Base-by-base conservation (phyloP, 1,284 basidiomycete genomes). In the Ustilago sp. region DNA sequence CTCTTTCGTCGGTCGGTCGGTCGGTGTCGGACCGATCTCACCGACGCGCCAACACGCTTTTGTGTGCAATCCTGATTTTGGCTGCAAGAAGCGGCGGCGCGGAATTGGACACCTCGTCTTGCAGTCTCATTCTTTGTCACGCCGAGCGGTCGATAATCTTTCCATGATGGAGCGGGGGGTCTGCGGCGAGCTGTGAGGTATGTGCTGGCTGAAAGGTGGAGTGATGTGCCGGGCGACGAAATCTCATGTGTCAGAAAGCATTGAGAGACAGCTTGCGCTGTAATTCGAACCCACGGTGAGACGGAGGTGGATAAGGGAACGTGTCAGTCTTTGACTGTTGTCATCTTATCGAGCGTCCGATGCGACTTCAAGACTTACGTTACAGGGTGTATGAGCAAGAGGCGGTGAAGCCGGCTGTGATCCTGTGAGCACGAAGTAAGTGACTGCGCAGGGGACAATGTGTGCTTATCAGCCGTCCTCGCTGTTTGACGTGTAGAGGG, bases 21-120 rank as follows among this genome's bases (percentile, higher is more conserved):
- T 66, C 48, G 59, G 63, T n/a, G 41, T 66, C 68, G 63, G 63
- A 65, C 68, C 63, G 68, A 71, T 34, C 47, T 6, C 23, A 9
- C 53, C 53, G 45, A 52, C 2, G 28, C 19, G 39, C 19, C n/a
- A 31, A 28, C 23, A 28, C 23, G 23, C 23, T 34, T 32, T 17
- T 15, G 17, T 15, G 48, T 31, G 11, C 23, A 23, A 23, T 48
- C 11, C 39, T 48, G 13, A 23, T 32, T 31, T 45, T 48, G 11
- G 32, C 23, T 28, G 23, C 23, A 28, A 28, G 43, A 45, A 45
- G 57, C 47, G 57, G 51, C 17, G 17, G 38, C 53, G 53, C 58
- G 58, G 58, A 60, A 52, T 41, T 52, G 34, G 58, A 60, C 58
- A 60, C 56, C 56, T 58, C 8, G 6, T 8, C 32, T 17, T 35